These are phyloP conservation scores for Rutstroemia sydowiana DNA, from an alignment of 2,329 filamentous ascomycete species.

Conservation along the genomic window DNA sequence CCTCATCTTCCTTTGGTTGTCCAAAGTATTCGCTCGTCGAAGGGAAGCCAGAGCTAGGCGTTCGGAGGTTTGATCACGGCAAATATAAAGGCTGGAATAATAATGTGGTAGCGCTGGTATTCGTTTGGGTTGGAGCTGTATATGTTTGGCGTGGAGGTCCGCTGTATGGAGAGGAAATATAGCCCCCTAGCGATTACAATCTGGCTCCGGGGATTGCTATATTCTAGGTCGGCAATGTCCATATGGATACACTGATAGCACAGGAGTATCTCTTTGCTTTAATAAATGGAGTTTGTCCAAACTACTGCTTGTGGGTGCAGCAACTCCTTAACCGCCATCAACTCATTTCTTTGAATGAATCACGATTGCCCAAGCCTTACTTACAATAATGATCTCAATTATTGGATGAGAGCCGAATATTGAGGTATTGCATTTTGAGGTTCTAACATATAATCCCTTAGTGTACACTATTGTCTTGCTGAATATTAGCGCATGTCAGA, in stretches of 20 bases:
- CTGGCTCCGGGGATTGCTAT: not conserved
- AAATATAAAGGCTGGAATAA: not conserved
- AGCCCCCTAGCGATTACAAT: not conserved
- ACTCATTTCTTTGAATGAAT: too few species aligned
- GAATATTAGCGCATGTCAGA: too few species aligned
- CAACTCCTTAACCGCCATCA: too few species aligned
- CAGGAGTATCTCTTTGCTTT: not conserved
- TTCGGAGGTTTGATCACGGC: constrained; percentile 1
- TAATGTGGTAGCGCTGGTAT: not conserved
- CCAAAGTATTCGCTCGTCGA: constrained; percentile 35
- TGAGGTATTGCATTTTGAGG: too few species aligned
- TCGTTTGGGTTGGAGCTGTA: not conserved
- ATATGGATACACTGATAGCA: not conserved
- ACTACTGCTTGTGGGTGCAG: too few species aligned
- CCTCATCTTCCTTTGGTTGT: constrained; percentile 42
- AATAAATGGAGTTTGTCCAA: too few species aligned
- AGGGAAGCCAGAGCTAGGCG: constrained; percentile 1
- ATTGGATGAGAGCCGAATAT: too few species aligned
- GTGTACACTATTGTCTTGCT: too few species aligned
- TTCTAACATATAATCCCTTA: too few species aligned
- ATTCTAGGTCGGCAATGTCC: not conserved
- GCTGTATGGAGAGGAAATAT: not conserved
- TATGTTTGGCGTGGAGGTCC: not conserved
- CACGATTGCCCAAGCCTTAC: too few species aligned
- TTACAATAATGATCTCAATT: too few species aligned